Evolutionary conservation across 768 basidiomycete genomes (phyloP).

Genomic region (Dictyophora rubrovolvata): DNA sequence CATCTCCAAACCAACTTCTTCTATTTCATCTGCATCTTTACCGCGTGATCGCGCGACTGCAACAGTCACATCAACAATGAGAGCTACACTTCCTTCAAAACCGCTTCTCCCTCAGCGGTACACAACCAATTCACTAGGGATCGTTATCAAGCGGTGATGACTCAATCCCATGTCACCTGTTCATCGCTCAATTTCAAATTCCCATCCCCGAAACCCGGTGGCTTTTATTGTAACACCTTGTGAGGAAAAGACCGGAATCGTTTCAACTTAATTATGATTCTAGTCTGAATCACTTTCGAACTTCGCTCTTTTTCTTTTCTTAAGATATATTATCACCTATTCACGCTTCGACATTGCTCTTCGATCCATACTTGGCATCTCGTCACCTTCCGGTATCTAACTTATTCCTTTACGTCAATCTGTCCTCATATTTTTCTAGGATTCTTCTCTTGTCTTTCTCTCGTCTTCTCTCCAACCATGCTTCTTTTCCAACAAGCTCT

Average conservation of each 20-base stretch:
- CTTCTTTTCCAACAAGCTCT: too few relatives aligned
- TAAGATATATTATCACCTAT: too few relatives aligned
- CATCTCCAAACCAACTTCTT: neutral
- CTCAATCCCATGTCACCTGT: conserved; percentile 67
- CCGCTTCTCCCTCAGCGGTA: neutral
- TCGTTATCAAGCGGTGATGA: conserved; percentile 22
- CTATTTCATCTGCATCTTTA: neutral
- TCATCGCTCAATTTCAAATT: conserved; percentile 82
- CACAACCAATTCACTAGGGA: conserved; percentile 5
- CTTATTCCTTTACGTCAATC: too few relatives aligned
- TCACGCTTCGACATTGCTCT: too few relatives aligned
- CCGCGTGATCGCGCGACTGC: too few relatives aligned
- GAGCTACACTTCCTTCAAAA: neutral
- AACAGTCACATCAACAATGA: neutral
- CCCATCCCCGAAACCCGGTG: too few relatives aligned
- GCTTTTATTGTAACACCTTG: conserved; percentile 3
- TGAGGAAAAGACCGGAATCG: conserved; percentile 25
- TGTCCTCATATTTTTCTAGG: too few relatives aligned
- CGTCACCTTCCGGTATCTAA: too few relatives aligned
- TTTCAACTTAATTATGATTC: conserved; percentile 67
- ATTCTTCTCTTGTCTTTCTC: too few relatives aligned
- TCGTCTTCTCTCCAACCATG: too few relatives aligned
- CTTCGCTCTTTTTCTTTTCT: too few relatives aligned
- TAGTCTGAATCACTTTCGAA: conserved; percentile 29
- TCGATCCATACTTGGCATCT: too few relatives aligned